Conservation (phyloP, 2,329 filamentous ascomycete species). For the Fusarium longipes region DNA sequence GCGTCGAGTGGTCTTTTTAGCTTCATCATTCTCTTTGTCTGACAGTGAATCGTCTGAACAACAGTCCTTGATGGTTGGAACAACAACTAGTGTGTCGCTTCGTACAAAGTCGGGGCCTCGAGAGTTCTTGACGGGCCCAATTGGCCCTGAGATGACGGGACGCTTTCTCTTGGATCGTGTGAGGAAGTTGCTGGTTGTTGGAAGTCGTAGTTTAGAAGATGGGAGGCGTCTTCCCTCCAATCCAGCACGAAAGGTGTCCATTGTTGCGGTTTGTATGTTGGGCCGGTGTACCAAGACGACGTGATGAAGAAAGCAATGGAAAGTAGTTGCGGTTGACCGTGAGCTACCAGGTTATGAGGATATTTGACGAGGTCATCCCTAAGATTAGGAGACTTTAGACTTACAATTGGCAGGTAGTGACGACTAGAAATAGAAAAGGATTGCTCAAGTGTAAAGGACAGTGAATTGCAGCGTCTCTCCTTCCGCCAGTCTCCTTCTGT, state of each 20-base stretch:
- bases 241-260: constrained; percentile 35
- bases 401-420: too few species aligned
- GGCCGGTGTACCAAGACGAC: too few species aligned
- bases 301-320: too few species aligned
- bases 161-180: constrained; percentile 39
- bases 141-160: constrained; percentile 51
- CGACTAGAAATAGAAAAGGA: too few species aligned
- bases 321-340: neutral
- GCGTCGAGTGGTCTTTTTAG: constrained; percentile 38
- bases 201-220: constrained; percentile 24
- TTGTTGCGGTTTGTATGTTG: constrained; percentile 16
- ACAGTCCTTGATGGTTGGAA: constrained; percentile 53
- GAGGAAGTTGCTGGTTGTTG: constrained; percentile 26
- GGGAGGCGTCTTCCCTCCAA: constrained; percentile 12
- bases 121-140: constrained; percentile 54
- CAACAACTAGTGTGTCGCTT: constrained; percentile 51
- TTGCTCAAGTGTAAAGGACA: too few species aligned
- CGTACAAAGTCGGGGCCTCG: constrained; percentile 52
- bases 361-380: too few species aligned
- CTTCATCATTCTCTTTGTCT: constrained; percentile 9
- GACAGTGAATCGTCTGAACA: constrained; percentile 35
- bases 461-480: too few species aligned
- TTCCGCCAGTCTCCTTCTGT: too few species aligned
- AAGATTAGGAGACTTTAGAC: too few species aligned
- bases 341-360: too few species aligned